Conservation (phyloP, 1,139 yeast species). For the Meyerozyma sp. region DNA sequence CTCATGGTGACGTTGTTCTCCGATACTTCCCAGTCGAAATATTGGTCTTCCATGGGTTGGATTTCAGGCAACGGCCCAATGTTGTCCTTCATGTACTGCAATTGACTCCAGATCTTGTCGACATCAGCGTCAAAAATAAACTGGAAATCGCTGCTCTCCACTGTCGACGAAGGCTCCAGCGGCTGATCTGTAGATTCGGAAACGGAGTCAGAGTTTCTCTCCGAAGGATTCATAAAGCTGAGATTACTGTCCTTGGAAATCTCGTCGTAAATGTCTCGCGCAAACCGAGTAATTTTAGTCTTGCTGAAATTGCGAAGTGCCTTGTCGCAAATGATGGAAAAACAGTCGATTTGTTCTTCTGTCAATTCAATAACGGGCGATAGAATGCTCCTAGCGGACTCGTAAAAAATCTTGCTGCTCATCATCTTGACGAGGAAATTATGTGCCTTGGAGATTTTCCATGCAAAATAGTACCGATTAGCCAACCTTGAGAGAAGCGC, state of each 20-base stretch:
- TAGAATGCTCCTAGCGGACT: conserved; percentile 10
- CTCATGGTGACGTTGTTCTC: background rate
- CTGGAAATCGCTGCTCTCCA: background rate
- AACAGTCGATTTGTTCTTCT: conserved; percentile 22
- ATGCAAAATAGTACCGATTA: conserved; percentile 38
- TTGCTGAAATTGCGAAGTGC: conserved; percentile 11
- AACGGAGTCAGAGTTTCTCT: conserved; percentile 5
- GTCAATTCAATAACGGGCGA: conserved; percentile 7
- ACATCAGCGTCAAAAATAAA: conserved; percentile 25
- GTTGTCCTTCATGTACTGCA: conserved; percentile 30
- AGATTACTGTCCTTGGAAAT: conserved; percentile 8
- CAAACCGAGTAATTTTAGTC: conserved; percentile 8
- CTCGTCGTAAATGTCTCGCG: conserved; percentile 8
- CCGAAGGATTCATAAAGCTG: conserved; percentile 5
- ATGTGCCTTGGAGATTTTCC: conserved; percentile 38
- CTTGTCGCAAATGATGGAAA: conserved; percentile 18
- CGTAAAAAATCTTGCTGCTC: conserved; percentile 25
- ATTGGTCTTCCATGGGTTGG: background rate
- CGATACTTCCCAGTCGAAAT: background rate
- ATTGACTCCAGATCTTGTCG: conserved; percentile 37
- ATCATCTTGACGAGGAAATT: conserved; percentile 20
- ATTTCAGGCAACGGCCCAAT: background rate
- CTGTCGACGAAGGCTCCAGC: conserved; percentile 1
- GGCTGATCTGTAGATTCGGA: conserved; percentile 2
- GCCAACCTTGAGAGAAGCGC: conserved; percentile 25